A percentile compares a stretch with the other conserved stretches of the same genome.
Conservation (phyloP, 306 rosid genomes). For the Pyrus betulifolia region DNA sequence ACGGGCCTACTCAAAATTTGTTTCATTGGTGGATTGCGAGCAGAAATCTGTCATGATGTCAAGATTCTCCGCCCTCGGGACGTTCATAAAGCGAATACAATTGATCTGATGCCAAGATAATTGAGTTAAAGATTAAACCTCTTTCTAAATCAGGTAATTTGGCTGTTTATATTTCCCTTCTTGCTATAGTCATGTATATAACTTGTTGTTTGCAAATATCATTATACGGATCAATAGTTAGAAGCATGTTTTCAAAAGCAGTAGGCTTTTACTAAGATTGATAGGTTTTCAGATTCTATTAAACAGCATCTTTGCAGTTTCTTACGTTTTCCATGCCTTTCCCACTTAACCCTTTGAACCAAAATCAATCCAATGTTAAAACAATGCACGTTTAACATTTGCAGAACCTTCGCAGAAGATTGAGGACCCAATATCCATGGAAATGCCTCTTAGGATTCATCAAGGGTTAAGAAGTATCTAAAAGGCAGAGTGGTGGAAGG, state of each 20-base stretch:
- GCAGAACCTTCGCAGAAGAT: not conserved
- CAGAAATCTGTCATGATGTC: no score
- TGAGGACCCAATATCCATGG: not conserved
- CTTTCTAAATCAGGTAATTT: slow-evolving; percentile 44
- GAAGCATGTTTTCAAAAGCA: not conserved
- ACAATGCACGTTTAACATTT: not conserved
- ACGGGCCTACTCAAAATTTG: no score
- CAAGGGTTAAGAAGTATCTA: no score
- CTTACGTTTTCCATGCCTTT: not conserved
- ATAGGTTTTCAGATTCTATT: not conserved
- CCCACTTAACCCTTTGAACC: not conserved
- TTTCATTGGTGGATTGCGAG: no score
- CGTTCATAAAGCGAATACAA: no score
- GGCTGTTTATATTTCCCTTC: slow-evolving; percentile 1
- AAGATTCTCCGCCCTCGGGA: no score
- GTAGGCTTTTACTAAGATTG: not conserved
- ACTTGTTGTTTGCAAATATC: not conserved
- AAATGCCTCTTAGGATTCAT: no score
- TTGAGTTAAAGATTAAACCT: no score
- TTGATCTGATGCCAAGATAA: no score
- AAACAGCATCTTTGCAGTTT: not conserved
- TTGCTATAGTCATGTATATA: not conserved
- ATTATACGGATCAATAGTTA: not conserved
- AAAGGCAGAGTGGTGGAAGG: not conserved
- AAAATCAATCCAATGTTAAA: not conserved